Evolutionary conservation across 2,329 filamentous ascomycete species (phyloP).

Genomic region (Colletotrichum camelliae): DNA sequence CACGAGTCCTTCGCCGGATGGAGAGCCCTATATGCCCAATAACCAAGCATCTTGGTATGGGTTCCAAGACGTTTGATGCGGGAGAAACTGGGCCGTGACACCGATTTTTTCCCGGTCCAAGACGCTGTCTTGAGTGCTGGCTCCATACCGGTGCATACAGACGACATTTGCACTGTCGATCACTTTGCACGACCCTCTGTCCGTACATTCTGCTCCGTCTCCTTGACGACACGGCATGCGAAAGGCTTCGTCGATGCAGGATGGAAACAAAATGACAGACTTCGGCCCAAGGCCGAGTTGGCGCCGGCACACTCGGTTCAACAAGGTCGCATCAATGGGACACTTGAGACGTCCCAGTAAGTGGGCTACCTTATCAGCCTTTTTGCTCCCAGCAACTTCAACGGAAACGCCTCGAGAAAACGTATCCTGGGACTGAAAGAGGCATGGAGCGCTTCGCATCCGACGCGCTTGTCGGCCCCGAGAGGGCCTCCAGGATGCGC

Average conservation of each 20-base stretch:
- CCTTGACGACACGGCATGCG: background rate
- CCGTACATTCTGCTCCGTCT: background rate
- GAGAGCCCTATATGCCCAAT: background rate
- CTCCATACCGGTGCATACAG: constrained; percentile 3
- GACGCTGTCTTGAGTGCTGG: background rate
- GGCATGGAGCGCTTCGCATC: background rate
- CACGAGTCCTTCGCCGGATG: background rate
- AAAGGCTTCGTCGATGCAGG: background rate
- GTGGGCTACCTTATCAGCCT: background rate
- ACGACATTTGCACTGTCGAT: background rate
- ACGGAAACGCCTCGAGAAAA: background rate
- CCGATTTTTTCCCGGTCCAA: background rate
- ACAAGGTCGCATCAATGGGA: background rate
- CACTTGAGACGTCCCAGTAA: background rate
- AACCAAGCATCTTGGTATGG: background rate
- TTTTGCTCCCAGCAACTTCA: background rate
- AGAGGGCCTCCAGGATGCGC: background rate
- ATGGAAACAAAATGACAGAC: background rate
- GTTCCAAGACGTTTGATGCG: background rate
- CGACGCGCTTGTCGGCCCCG: background rate
- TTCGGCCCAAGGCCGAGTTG: background rate
- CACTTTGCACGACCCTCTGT: background rate
- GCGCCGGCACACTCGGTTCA: background rate
- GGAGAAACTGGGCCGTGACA: background rate
- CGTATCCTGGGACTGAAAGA: background rate